Base-by-base conservation (phyloP, 805 yeast species). In the Ogataea henricii region DNA sequence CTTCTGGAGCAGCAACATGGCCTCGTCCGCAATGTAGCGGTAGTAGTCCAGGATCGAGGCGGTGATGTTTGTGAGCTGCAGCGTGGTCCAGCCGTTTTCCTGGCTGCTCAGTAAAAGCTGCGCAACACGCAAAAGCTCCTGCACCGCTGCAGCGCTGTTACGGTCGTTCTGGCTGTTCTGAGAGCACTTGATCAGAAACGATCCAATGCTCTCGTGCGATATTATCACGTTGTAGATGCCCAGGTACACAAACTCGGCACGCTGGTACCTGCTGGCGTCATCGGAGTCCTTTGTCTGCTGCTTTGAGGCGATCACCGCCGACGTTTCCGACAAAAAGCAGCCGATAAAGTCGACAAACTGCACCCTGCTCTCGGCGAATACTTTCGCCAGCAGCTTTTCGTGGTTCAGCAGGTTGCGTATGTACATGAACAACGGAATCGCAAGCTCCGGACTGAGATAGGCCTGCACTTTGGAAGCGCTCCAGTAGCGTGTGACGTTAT, bases 21-120 rank as follows among this genome's bases (percentile, higher is more conserved):
- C 53, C 20, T 38, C 36, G 1, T 38, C 34, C 2, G 63, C 45
- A 33, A 64, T 51, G 5, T 45, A 35, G 13, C 55, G 53, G 48
- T 60, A 69, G 36, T 69, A 56, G 14, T 68, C 70, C 39, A 63
- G 52, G 13, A 64, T 49, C 81, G 81, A 78, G 0, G 74, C 64
- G 4, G 75, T 57, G 14, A 78, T 59, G 3, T 69, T 67, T 1
- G 68, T 61, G 16, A 70, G 47, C 46, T 73, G 65, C 23, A 62
- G 60, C 29, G 68, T 67, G 40, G 66, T 63, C 80, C 80, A 76
- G 16, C 45, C 54, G 13, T 67, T 63, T 1, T 68, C 72, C 43
- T 66, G 69, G 12, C 69, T 64, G 1, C 75, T 68, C 2, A 72
- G 52, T 1, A 76, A 47, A 6, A 74, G 48, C 51, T 74, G 78